Evolutionary conservation across 2,329 filamentous ascomycete genomes (phyloP).

Genomic region (Monosporascus sp.): DNA sequence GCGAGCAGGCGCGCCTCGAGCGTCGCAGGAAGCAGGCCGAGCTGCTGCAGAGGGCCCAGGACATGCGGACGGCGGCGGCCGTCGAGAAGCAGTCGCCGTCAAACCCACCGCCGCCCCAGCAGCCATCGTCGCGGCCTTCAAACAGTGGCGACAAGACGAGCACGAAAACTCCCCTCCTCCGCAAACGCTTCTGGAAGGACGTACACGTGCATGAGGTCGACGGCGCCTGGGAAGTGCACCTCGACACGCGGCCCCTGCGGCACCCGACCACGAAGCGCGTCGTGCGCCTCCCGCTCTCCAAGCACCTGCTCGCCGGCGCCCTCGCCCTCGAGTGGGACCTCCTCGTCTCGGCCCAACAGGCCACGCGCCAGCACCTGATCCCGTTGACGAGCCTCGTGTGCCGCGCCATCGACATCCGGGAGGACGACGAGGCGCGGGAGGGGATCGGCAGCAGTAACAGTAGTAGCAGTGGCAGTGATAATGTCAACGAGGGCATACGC

Average conservation of each 20-base stretch:
- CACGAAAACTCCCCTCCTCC: constrained; percentile 37
- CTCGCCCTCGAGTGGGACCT: constrained; percentile 93
- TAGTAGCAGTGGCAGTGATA: constrained; percentile 1
- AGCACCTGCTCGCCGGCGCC: constrained; percentile 75
- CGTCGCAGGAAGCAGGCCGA: constrained; percentile 50
- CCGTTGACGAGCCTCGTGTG: constrained; percentile 82
- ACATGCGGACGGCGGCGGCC: constrained; percentile 31
- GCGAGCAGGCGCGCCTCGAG: constrained; percentile 36
- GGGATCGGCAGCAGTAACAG: constrained; percentile 28
- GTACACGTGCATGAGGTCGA: constrained; percentile 64
- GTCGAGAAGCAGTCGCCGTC: background rate
- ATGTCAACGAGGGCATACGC: constrained; percentile 45
- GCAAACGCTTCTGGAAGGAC: constrained; percentile 84
- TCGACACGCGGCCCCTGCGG: constrained; percentile 76
- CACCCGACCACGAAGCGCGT: constrained; percentile 67
- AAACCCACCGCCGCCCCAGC: background rate
- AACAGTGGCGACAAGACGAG: constrained; percentile 23
- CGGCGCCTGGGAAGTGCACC: constrained; percentile 58
- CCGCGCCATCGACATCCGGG: constrained; percentile 74
- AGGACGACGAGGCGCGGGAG: constrained; percentile 49
- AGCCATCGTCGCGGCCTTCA: no score
- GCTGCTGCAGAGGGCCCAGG: constrained; percentile 46
- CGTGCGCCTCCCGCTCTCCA: constrained; percentile 66
- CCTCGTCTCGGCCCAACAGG: constrained; percentile 75
- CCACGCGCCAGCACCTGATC: constrained; percentile 79